Conservation (phyloP, 2,329 filamentous ascomycete species). For the Colletotrichum neosansevieriae region DNA sequence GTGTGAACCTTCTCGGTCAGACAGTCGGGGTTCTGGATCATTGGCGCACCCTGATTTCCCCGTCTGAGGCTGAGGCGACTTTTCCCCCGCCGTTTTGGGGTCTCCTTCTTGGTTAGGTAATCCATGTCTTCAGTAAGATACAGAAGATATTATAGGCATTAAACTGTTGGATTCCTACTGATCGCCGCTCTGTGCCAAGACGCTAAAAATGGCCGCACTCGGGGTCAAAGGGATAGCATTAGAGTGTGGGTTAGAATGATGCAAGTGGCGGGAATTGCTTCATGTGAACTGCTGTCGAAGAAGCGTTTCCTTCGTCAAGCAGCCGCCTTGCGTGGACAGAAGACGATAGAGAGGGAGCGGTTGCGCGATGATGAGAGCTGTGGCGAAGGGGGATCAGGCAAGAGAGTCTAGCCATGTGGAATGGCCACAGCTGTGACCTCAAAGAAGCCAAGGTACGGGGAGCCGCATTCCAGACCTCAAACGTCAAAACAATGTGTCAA, state of each 20-base stretch:
- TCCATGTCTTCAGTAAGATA: no score
- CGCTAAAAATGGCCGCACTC: no score
- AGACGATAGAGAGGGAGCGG: not conserved
- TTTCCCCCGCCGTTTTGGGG: no score
- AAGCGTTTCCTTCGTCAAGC: conserved; percentile 5
- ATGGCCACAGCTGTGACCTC: not conserved
- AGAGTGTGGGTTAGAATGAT: conserved; percentile 31
- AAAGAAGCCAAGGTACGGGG: conserved; percentile 5
- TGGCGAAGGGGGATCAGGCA: conserved; percentile 20
- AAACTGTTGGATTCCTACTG: no score
- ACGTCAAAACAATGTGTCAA: conserved; percentile 23
- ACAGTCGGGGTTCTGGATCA: conserved; percentile 28
- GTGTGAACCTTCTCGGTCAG: conserved; percentile 16
- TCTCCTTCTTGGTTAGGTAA: no score
- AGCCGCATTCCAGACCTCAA: conserved; percentile 28
- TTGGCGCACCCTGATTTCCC: conserved; percentile 28
- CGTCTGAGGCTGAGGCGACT: conserved; percentile 31
- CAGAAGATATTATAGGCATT: no score
- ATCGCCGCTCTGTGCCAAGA: no score
- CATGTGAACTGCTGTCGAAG: conserved; percentile 17
- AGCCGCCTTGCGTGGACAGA: not conserved
- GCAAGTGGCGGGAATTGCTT: conserved; percentile 39
- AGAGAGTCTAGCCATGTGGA: conserved; percentile 14
- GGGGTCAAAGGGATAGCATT: no score
- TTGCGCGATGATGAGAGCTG: conserved; percentile 31